phyloP scores from a whole-genome alignment of 768 basidiomycete genomes.

The Mycena alexandri region DNA sequence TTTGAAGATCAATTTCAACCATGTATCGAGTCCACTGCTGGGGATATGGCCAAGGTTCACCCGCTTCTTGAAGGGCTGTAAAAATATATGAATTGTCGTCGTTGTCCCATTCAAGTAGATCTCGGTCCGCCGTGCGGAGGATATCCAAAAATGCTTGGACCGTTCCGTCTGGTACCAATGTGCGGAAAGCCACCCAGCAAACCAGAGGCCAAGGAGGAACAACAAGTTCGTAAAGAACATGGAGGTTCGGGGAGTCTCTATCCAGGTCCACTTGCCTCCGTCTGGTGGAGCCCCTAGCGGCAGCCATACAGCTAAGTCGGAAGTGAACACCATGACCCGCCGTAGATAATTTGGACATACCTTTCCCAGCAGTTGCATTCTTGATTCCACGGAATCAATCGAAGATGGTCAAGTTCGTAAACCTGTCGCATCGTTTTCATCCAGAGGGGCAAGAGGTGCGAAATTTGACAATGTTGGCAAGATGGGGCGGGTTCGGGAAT shows the following conservation, averaged over 20 bases:
- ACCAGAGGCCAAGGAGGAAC: constrained; percentile 19
- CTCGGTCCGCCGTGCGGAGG: background rate
- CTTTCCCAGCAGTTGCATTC: background rate
- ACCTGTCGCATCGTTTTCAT: constrained; percentile 7
- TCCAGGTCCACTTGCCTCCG: too few species aligned
- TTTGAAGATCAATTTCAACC: background rate
- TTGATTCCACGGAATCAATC: constrained; percentile 6
- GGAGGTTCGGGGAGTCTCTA: too few species aligned
- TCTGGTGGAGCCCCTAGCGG: too few species aligned
- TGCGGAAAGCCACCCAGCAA: constrained; percentile 17
- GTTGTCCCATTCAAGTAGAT: constrained; percentile 9
- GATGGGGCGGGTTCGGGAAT: background rate
- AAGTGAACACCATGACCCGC: too few species aligned
- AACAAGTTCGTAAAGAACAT: background rate
- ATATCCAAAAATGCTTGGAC: background rate
- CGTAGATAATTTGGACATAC: background rate
- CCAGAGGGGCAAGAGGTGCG: constrained; percentile 3
- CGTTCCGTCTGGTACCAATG: background rate
- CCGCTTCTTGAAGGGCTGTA: background rate
- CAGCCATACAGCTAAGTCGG: too few species aligned
- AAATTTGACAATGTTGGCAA: background rate
- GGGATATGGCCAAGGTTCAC: too few species aligned
- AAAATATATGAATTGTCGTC: background rate
- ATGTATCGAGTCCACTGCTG: background rate
- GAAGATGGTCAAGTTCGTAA: constrained; percentile 1